Conservation (phyloP, 1,284 basidiomycete genomes). For the Apiotrichum siamense region DNA sequence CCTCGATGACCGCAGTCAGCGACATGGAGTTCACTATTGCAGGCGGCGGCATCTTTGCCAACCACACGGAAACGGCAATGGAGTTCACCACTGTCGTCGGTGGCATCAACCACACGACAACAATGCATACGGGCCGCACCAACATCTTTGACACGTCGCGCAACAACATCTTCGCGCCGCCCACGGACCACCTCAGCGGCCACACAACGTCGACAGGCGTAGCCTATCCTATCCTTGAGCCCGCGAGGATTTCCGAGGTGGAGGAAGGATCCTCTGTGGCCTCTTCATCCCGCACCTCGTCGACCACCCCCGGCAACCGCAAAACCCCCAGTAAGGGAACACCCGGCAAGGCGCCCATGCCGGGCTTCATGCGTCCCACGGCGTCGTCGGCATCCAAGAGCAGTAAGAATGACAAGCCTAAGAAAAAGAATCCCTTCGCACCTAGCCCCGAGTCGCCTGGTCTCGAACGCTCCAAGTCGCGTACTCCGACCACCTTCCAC, state of each 20-base stretch:
- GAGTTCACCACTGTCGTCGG: conserved; percentile 9
- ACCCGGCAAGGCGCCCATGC: conserved; percentile 13
- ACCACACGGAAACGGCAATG: neutral
- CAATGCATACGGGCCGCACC: neutral
- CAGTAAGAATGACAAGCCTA: conserved; percentile 3
- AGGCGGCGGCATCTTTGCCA: conserved; percentile 1
- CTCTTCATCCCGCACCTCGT: neutral
- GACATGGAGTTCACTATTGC: conserved; percentile 5
- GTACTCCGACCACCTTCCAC: no score
- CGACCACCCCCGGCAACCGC: neutral
- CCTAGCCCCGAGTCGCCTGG: conserved; percentile 23
- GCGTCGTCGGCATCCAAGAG: conserved; percentile 29
- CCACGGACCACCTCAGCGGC: neutral
- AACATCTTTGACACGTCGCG: conserved; percentile 8
- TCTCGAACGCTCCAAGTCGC: conserved; percentile 22
- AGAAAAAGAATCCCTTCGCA: conserved; percentile 40
- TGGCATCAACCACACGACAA: neutral
- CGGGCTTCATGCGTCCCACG: conserved; percentile 40
- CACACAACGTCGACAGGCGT: neutral
- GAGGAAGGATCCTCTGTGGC: neutral
- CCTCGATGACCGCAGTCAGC: neutral
- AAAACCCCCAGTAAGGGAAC: neutral
- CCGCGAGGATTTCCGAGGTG: neutral
- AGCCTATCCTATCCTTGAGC: neutral
- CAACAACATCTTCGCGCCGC: conserved; percentile 6